Conservation (phyloP, 768 basidiomycete species). For the Lactifluus subvellereus region DNA sequence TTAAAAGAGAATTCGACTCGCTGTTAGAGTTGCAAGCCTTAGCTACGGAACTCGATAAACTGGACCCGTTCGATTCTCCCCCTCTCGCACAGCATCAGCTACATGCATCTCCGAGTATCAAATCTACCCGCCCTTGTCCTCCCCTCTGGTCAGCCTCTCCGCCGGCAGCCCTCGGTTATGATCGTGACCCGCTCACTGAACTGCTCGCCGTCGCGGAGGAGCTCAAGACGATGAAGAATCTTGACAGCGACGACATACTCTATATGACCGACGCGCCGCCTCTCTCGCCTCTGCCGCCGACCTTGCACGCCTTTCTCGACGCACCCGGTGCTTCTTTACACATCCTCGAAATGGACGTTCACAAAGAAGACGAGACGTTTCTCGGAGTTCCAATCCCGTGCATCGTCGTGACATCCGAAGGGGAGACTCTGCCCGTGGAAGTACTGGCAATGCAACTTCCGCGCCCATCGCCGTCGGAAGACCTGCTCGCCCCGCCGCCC, state of each 20-base stretch:
- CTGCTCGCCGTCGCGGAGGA: slow-evolving; percentile 20
- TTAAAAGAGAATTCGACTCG: neutral
- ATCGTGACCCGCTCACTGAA: slow-evolving; percentile 11
- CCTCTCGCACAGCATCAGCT: neutral
- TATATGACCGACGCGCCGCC: slow-evolving; percentile 13
- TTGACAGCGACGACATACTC: slow-evolving; percentile 20
- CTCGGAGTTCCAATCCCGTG: slow-evolving; percentile 17
- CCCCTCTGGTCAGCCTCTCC: neutral
- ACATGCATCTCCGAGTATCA: slow-evolving; percentile 19
- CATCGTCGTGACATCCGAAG: slow-evolving; percentile 19
- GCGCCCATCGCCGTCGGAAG: neutral
- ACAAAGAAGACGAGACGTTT: slow-evolving; percentile 16
- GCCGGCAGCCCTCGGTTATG: neutral
- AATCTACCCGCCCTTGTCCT: neutral
- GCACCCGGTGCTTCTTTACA: slow-evolving; percentile 1
- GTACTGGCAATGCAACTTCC: neutral
- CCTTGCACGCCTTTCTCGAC: slow-evolving; percentile 18
- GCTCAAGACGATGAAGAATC: slow-evolving; percentile 15
- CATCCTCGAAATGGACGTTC: slow-evolving; percentile 19
- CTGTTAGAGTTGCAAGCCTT: slow-evolving; percentile 8
- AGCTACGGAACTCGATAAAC: neutral
- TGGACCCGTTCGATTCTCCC: slow-evolving; percentile 1
- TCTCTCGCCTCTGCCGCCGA: slow-evolving; percentile 6
- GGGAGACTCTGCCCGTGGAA: neutral
- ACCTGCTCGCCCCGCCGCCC: slow-evolving; percentile 11